A percentile compares a stretch with the other conserved stretches of the same genome.
These are phyloP conservation scores for Mycena galericulata DNA, from an alignment of 768 basidiomycete species.

Conservation along the genomic window DNA sequence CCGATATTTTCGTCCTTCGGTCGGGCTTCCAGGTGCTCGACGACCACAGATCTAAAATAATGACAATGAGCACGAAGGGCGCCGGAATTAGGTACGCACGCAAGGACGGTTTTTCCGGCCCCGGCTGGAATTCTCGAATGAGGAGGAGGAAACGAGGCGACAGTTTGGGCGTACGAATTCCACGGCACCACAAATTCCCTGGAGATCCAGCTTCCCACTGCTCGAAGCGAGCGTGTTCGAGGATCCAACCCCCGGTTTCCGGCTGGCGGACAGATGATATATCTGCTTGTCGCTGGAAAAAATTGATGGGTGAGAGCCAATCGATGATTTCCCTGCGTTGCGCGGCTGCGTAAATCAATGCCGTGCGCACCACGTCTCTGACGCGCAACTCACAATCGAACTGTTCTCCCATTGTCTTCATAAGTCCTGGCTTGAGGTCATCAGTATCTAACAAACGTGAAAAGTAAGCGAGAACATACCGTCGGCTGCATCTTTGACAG, in stretches of 20 bases:
- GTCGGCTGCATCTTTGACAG: too few relatives aligned
- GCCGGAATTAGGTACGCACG: background rate
- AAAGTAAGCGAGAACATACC: too few relatives aligned
- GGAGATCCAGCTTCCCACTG: background rate
- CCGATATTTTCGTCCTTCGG: background rate
- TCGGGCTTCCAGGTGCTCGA: background rate
- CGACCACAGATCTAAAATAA: background rate
- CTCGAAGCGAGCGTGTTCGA: background rate
- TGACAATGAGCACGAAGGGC: background rate
- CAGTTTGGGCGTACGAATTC: conserved; percentile 1
- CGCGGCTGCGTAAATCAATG: background rate
- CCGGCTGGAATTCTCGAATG: background rate
- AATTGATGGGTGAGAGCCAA: background rate
- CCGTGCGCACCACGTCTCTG: background rate
- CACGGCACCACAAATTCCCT: conserved; percentile 6
- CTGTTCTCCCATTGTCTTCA: background rate
- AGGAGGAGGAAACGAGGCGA: background rate
- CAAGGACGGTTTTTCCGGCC: conserved; percentile 17
- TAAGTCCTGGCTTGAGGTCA: too few relatives aligned
- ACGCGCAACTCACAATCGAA: background rate
- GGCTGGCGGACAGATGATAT: background rate
- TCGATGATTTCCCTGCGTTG: background rate
- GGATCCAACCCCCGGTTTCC: background rate
- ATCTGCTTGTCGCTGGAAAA: background rate
- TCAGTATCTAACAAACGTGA: too few relatives aligned